Base-by-base conservation (phyloP, 352 stramenopile genomes). In the Nothophytophthora sp. region DNA sequence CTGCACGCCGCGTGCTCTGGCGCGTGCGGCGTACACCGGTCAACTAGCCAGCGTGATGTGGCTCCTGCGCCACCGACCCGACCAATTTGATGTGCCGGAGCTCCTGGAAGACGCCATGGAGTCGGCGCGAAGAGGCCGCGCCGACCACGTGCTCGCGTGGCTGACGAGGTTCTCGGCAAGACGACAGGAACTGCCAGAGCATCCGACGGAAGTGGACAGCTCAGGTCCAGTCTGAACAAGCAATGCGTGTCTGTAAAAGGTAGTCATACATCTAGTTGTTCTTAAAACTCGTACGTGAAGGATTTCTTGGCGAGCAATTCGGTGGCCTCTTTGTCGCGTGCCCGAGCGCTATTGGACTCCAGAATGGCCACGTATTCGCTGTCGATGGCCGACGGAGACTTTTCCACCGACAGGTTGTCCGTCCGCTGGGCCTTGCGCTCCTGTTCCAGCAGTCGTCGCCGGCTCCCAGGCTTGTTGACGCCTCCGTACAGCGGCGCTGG, bases 281-380 rank as follows among this genome's bases (percentile, higher is more conserved):
- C 20, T 41, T 69, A 78, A 28, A 78, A 75, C 47, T 78, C 68
- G 38, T 75, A 78, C 7, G 67, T 73, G 40, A 78, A 73, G 40
- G 68, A 78, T 39, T 70, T 74, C 42, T 74, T 75, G 44, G 67
- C 56, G 25, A 62, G 44, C 19, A 65, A 10, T 18, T 74, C 59
- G 2, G 54, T 33, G 5, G 50, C 43, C 33, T 67, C 60, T 25
- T 63, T 66, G 28, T 64, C 40, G 6, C 4, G 10, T 10, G 29
- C 5, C 5, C 50, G 39, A 8, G 33, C 40, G 50, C 38, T 57
- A n/a, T 60, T 29, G 2, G 59, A 52, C 19, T 77, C 67, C 28
- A 74, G 25, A 1, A 72, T 44, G 5, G 63, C 67, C n/a, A 74
- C 52, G 23, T 64, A 73, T 20, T 77, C 51, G 40, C 59, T 77